These are phyloP conservation scores for Antrodiella citrinella DNA, from an alignment of 768 basidiomycete species.

Conservation along the genomic window DNA sequence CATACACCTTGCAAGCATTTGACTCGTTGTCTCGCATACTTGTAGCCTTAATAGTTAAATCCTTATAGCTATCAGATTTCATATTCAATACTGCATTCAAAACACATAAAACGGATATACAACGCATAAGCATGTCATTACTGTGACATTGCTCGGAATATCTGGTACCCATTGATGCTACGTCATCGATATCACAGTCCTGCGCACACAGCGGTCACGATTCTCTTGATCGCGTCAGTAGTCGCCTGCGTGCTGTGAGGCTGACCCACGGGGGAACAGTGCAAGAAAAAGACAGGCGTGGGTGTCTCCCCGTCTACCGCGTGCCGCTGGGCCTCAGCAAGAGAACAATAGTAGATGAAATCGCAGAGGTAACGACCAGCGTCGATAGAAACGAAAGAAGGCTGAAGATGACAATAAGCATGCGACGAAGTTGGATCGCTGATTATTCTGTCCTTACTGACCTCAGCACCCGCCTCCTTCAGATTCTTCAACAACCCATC, in stretches of 20 bases:
- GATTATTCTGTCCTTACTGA: too few relatives aligned
- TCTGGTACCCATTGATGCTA: too few relatives aligned
- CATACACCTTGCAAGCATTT: too few relatives aligned
- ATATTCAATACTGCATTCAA: too few relatives aligned
- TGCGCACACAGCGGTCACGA: constrained; percentile 43
- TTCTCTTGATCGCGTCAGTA: constrained; percentile 46
- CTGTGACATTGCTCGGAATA: too few relatives aligned
- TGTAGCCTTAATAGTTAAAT: too few relatives aligned
- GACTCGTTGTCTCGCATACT: too few relatives aligned
- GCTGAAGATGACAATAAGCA: constrained; percentile 24
- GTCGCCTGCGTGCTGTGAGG: constrained; percentile 52
- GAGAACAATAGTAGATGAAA: constrained; percentile 68
- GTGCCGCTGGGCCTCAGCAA: constrained; percentile 52
- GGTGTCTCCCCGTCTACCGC: background rate
- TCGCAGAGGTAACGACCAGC: constrained; percentile 74
- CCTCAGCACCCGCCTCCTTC: constrained; percentile 40
- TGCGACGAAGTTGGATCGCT: too few relatives aligned
- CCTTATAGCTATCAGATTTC: too few relatives aligned
- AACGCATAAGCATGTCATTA: too few relatives aligned
- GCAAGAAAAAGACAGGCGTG: constrained; percentile 43
- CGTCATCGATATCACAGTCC: background rate
- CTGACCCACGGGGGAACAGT: constrained; percentile 52
- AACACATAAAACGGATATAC: too few relatives aligned
- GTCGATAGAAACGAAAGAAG: constrained; percentile 63
- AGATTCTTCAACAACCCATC: constrained; percentile 44